Base-by-base conservation (phyloP, 208 protist species). In the Acanthamoeba triangularis region DNA sequence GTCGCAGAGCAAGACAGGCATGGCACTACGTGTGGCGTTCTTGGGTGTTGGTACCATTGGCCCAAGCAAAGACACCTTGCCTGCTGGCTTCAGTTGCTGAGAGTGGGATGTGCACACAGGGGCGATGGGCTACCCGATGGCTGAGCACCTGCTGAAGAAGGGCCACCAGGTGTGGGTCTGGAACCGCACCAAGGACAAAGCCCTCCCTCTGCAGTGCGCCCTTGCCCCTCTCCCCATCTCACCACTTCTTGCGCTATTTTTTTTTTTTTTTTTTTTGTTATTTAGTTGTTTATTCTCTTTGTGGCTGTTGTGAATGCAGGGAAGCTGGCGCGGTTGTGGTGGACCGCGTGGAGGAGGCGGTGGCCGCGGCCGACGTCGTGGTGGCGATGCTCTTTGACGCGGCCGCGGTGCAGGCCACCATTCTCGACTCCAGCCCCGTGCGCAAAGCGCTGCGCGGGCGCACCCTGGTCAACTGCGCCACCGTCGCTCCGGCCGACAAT, bases 371-470 rank as follows among this genome's bases (percentile, higher is more conserved):
- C 69, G 69, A 78, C 2, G 30, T 78, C 33, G 69, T 78, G 30
- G 10, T 78, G n/a, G 69, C 35, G 8, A 78, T 78, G 69, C 69
- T 78, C 33, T 78, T 78, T 28, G 69, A 78, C 18, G 69, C 35
- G 3, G 18, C 3, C 69, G 69, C 69, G 18, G 2, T 78, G 18
- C 69, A 78, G 10, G 69, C 13, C 18, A 78, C 33, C 69, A 4
- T 78, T 3, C 16, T 78, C 20, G 69, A 33, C 10, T 78, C 69
- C 18, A 33, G 33, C 30, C 18, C 69, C 28, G 69, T 78, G 28
- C 69, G 69, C 33, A n/a, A 78, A n/a, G 69, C 69, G 20, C 69
- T 78, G 30, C 69, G 69, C 69, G 69, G 69, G 2, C 69, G 69
- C 28, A 78, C n/a, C 11, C 69, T 78, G 33, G 69, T 78, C 33